These are phyloP conservation scores for Lactuca saligna DNA, from an alignment of 129 eudicot species.

Conservation along the genomic window DNA sequence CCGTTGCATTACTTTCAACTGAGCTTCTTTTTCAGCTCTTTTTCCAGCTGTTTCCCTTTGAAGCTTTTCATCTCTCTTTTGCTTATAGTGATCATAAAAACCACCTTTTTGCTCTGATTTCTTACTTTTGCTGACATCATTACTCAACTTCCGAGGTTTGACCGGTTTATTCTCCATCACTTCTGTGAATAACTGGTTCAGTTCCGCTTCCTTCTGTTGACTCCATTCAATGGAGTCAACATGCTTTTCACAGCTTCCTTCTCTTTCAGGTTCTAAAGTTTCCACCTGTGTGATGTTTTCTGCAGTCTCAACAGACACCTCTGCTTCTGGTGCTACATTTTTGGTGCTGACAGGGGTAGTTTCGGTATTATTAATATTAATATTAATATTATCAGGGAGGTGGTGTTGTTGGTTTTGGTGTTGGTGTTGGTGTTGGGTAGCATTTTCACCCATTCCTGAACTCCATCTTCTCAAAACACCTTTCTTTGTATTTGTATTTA, in stretches of 20 bases:
- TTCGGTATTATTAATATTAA: conserved; percentile 26
- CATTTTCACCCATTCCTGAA: conserved; percentile 68
- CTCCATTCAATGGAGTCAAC: conserved; percentile 78
- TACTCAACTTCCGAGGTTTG: conserved; percentile 30
- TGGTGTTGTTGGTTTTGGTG: background rate
- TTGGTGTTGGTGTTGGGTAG: conserved; percentile 21
- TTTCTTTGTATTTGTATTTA: conserved; percentile 47
- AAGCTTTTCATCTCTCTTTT: conserved; percentile 63
- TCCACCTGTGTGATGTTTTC: conserved; percentile 35
- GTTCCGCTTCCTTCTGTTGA: conserved; percentile 82
- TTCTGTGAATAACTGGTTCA: conserved; percentile 68
- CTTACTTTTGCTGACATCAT: conserved; percentile 36
- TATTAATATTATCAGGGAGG: conserved; percentile 18
- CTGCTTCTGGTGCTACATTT: conserved; percentile 32
- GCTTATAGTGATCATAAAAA: conserved; percentile 53
- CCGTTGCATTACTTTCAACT: conserved; percentile 40
- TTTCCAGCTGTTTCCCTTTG: conserved; percentile 48
- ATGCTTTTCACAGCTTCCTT: conserved; percentile 52
- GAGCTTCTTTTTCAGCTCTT: conserved; percentile 56
- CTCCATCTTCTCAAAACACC: conserved; percentile 98
- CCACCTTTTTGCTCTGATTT: conserved; percentile 56
- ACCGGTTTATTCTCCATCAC: conserved; percentile 68
- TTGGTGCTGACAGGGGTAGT: conserved; percentile 24
- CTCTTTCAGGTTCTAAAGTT: conserved; percentile 29
- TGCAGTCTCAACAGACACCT: conserved; percentile 31